A percentile compares a stretch with the other conserved stretches of the same genome.
These are phyloP conservation scores for Dacryopinax spathularia DNA, from an alignment of 768 basidiomycete species.

Conservation along the genomic window DNA sequence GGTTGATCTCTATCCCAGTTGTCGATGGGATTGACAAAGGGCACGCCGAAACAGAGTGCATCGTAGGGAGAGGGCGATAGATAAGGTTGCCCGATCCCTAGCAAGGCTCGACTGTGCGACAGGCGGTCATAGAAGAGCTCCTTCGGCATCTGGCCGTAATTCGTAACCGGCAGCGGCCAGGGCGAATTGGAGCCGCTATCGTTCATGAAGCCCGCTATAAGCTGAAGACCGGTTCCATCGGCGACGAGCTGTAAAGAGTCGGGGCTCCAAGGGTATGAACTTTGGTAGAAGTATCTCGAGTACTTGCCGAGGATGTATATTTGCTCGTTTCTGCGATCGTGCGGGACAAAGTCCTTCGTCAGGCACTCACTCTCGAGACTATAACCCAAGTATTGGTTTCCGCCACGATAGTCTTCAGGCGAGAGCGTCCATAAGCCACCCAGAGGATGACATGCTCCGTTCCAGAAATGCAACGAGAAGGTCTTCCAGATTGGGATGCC, in stretches of 20 bases:
- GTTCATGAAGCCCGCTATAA: neutral
- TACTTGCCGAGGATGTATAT: conserved; percentile 9
- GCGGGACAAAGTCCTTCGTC: neutral
- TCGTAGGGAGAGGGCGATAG: conserved; percentile 13
- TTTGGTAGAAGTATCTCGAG: conserved; percentile 4
- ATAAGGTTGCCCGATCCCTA: conserved; percentile 10
- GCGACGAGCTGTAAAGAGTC: neutral
- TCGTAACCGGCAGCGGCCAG: neutral
- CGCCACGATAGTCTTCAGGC: conserved; percentile 7
- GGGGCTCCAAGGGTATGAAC: neutral
- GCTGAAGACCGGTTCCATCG: neutral
- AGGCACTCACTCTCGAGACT: conserved; percentile 8
- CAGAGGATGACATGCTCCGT: conserved; percentile 3
- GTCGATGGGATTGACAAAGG: conserved; percentile 22
- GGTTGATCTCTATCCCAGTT: conserved; percentile 16
- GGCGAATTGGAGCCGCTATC: neutral
- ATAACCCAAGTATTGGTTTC: conserved; percentile 9
- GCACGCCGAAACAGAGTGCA: conserved; percentile 15
- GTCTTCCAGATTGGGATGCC: neutral
- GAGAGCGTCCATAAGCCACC: conserved; percentile 8
- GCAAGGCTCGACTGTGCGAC: conserved; percentile 5
- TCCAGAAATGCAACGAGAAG: neutral
- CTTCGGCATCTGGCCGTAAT: neutral
- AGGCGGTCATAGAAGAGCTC: conserved; percentile 4
- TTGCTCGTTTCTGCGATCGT: conserved; percentile 1